Evolutionary conservation across 2,329 filamentous ascomycete genomes (phyloP).

Genomic region (Didymella glomerata): DNA sequence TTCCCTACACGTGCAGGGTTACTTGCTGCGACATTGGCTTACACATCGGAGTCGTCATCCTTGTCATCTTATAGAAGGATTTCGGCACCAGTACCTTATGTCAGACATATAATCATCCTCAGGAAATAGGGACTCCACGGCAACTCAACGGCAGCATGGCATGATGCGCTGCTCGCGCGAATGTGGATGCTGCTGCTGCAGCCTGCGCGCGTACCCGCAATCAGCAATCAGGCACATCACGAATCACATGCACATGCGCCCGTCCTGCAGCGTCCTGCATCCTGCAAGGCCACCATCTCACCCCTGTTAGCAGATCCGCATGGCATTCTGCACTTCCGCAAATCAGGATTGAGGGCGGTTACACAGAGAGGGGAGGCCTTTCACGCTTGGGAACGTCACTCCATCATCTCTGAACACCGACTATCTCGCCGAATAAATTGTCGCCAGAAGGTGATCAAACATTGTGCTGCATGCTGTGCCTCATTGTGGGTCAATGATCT

Average conservation of each 20-base stretch:
- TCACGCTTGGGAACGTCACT: conserved; percentile 1
- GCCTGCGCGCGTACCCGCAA: conserved; percentile 32
- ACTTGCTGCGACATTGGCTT: conserved; percentile 11
- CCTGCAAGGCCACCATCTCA: conserved; percentile 14
- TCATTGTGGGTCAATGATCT: conserved; percentile 7
- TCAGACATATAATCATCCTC: conserved; percentile 23
- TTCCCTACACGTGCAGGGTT: conserved; percentile 8
- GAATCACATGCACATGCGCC: conserved; percentile 39
- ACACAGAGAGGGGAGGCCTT: conserved; percentile 10
- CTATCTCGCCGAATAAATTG: not conserved
- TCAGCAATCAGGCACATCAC: conserved; percentile 32
- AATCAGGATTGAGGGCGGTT: conserved; percentile 27
- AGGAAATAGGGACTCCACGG: conserved; percentile 19
- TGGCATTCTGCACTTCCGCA: conserved; percentile 32
- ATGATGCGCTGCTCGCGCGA: conserved; percentile 25
- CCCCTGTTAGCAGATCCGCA: conserved; percentile 36
- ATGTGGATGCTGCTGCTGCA: too few relatives aligned
- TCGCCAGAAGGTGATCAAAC: conserved; percentile 12
- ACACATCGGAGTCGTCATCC: conserved; percentile 2
- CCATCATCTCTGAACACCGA: conserved; percentile 1
- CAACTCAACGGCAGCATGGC: conserved; percentile 7
- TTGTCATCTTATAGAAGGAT: conserved; percentile 8
- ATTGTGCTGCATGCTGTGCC: conserved; percentile 9
- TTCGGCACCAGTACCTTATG: conserved; percentile 9
- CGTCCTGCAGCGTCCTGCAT: conserved; percentile 22